These are phyloP conservation scores for Onygenales sp. DNA, from an alignment of 2,329 filamentous ascomycete genomes.

Conservation along the genomic window DNA sequence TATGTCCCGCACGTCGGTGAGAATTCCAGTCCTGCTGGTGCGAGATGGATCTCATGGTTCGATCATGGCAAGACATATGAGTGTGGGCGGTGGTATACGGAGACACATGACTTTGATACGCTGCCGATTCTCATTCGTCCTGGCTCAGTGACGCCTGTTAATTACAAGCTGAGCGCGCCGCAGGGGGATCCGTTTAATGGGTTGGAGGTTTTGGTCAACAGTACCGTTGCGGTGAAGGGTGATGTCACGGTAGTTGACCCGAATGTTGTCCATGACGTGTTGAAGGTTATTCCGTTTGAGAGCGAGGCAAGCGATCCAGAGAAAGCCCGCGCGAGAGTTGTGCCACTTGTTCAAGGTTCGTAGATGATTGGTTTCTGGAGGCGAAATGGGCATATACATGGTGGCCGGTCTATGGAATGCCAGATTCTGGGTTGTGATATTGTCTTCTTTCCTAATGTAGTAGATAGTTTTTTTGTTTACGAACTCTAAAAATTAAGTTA, in stretches of 20 bases:
- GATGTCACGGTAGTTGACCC: slow-evolving; percentile 6
- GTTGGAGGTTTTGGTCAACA: slow-evolving; percentile 23
- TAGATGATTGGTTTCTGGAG: no score
- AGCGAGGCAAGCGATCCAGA: no score
- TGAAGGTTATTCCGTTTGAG: slow-evolving; percentile 18
- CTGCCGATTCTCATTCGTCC: slow-evolving; percentile 47
- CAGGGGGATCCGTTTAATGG: slow-evolving; percentile 21
- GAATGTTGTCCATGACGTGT: neutral
- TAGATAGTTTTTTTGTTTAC: no score
- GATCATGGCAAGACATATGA: slow-evolving; percentile 21
- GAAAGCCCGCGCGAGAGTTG: slow-evolving; percentile 12
- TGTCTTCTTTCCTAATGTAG: no score
- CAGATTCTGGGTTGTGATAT: no score
- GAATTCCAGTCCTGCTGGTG: slow-evolving; percentile 39
- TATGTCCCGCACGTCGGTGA: slow-evolving; percentile 45
- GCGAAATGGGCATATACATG: no score
- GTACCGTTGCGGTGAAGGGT: slow-evolving; percentile 6
- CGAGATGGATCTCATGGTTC: slow-evolving; percentile 33
- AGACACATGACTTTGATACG: slow-evolving; percentile 45
- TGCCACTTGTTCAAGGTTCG: neutral
- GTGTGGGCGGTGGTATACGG: slow-evolving; percentile 37
- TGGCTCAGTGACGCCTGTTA: slow-evolving; percentile 33
- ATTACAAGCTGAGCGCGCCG: slow-evolving; percentile 18
- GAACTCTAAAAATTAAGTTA: no score
- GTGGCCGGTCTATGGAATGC: no score